A percentile compares a stretch with the other conserved stretches of the same genome.
phyloP scores from a whole-genome alignment of 176 grass and related monocot species.

The Aegilops bicornis region DNA sequence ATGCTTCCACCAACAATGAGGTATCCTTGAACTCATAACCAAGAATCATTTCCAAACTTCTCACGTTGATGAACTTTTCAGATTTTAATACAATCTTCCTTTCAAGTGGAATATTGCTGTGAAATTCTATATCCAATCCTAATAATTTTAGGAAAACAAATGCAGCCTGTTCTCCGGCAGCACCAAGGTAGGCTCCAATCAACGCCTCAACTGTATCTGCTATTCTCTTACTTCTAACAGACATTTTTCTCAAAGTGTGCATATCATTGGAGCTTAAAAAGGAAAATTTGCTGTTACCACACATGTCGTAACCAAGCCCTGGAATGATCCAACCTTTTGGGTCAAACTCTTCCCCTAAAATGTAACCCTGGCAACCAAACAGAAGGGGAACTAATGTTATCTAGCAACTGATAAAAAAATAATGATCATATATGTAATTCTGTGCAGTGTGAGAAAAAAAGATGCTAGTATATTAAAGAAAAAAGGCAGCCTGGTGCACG shows the following conservation, averaged over 20 bases:
- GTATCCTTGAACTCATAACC: conserved; percentile 55
- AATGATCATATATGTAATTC: background rate
- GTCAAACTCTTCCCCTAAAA: conserved; percentile 47
- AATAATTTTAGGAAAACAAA: conserved; percentile 54
- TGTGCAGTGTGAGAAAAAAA: conserved; percentile 1
- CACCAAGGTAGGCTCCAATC: conserved; percentile 55
- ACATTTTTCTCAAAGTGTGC: conserved; percentile 41
- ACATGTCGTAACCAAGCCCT: conserved; percentile 27
- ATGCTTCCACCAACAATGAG: conserved; percentile 66
- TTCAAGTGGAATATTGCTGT: conserved; percentile 32
- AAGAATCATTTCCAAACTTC: conserved; percentile 44
- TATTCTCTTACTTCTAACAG: conserved; percentile 63
- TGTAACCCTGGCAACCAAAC: conserved; percentile 61
- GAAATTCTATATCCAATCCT: conserved; percentile 59
- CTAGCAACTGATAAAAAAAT: conserved; percentile 9
- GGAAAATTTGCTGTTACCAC: conserved; percentile 21
- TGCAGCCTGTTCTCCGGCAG: conserved; percentile 59
- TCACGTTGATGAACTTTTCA: conserved; percentile 53
- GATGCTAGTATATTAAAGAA: background rate
- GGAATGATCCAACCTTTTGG: conserved; percentile 65
- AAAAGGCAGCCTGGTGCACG: no score
- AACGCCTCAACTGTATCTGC: conserved; percentile 77
- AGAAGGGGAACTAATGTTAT: conserved; percentile 15
- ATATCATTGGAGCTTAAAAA: conserved; percentile 22
- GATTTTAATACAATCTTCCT: conserved; percentile 15